Evolutionary conservation across 495 filamentous ascomycete genomes (phyloP), one percentile per base, ranked within the genome.

Genomic region (Podospora appendiculata): DNA sequence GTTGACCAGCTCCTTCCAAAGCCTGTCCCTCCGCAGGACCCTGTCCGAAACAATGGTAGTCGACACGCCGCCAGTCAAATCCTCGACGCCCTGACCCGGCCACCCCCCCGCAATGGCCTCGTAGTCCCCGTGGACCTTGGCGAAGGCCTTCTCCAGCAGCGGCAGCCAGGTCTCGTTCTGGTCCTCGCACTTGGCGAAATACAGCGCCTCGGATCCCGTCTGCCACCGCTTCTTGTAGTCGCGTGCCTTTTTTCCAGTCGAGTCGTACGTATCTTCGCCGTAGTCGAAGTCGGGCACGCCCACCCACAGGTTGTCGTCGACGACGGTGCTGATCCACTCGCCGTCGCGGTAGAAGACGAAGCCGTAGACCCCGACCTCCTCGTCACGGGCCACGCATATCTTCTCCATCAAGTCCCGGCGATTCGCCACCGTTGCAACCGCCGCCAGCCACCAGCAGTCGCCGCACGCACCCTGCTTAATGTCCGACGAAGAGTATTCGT

Each of bases 321-420:
- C 78, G 43, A 91, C 83, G 42, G 82, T 85, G 41, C 83, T 84
- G 42, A 83, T 78, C 88, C 87, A 91, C 58, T 88, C 85, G 35
- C 87, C 86, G 58, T 91, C 87, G 65, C 86, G 76, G 68, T 87
- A 79, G 66, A 91, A 90, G 11, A 90, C 86, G 60, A 91, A 91
- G 1, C 87, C 88, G 62, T 91, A 91, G 14, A 90, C 86, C 4
- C 88, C 87, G 45, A 88, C 76, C 42, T 75, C 72, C 58, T 89
- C 84, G 59, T 90, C 77, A 5, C 77, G 69, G 33, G 77, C 79
- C 11, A 91, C 84, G 58, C 87, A 90, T 10, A 90, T 75, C 41
- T 77, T 79, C 50, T 84, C 73, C 41, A 91, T 83, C 36, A 90
- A 64, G 3, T 78, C 80, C 42, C 77, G 64, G 58, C 86, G 83